Evolutionary conservation across 2,329 filamentous ascomycete species (phyloP).

Genomic region (Exophiala sp.): DNA sequence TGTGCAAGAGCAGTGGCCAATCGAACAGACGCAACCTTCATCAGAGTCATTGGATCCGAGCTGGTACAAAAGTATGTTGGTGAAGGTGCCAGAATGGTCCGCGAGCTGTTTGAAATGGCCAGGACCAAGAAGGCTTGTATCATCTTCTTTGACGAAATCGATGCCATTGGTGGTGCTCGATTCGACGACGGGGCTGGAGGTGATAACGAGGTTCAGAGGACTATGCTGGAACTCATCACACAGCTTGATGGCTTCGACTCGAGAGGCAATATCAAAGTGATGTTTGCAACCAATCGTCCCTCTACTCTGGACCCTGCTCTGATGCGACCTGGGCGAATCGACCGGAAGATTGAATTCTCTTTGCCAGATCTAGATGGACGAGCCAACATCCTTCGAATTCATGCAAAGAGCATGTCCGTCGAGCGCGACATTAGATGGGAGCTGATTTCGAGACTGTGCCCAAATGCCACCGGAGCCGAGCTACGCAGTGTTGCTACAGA

Average conservation of each 20-base stretch:
- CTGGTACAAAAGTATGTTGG: constrained; percentile 98
- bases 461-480: constrained; percentile 94
- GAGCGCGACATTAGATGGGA: constrained; percentile 99
- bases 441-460: constrained; percentile 91
- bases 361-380: constrained; percentile 94
- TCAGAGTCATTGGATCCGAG: constrained; percentile 95
- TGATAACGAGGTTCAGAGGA: constrained; percentile 95
- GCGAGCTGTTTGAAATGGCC: constrained; percentile 98
- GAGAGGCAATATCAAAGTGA: constrained; percentile 97
- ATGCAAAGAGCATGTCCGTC: constrained; percentile 89
- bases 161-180: constrained; percentile 89
- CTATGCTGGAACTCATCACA: constrained; percentile 96
- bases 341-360: constrained; percentile 98
- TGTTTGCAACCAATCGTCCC: constrained; percentile 97
- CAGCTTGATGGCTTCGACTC: constrained; percentile 96
- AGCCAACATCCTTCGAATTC: constrained; percentile 91
- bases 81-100: constrained; percentile 95
- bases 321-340: constrained; percentile 95
- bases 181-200: constrained; percentile 95
- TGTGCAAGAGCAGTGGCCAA: constrained; percentile 97
- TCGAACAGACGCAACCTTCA: constrained; percentile 96
- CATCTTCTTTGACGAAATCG: constrained; percentile 99
- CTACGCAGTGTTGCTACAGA: constrained; percentile 94
- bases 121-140: constrained; percentile 99
- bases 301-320: constrained; percentile 93